Evolutionary conservation across 805 yeast genomes (phyloP), one percentile per base, ranked within the genome.

Genomic region (Ogataea trehalophila): DNA sequence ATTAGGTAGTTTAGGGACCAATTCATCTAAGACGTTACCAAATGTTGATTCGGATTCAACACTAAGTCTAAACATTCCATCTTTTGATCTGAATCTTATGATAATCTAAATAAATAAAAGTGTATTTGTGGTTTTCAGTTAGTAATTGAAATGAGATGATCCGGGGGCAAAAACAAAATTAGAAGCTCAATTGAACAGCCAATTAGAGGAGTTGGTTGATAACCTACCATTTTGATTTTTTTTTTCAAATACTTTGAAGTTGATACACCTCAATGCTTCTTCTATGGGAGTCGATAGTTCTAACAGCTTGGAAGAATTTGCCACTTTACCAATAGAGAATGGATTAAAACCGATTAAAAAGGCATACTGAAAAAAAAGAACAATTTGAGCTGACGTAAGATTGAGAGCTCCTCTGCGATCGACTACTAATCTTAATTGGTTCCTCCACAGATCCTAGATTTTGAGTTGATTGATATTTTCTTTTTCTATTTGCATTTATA

Each of bases 71-170:
- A 79, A 80, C 77, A 81, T 84, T 8, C 98, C 98, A 55, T 87
- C 86, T 59, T 80, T 87, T 29, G 94, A 74, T 60, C 96, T 77
- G 67, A 94, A 88, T 59, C 99, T 73, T 20, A 86, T 69, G 55
- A 91, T 78, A 31, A 9, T 26, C 31, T 26, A 26, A 5, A 26
- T 6, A 11, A 26, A 26, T 8, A 26, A 11, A 26, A 26, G 31
- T 26, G 31, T 26, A 26, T 11, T 26, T 26, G 31, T 26, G 9
- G 31, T 11, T 5, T 26, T 7, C 9, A 9, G 31, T 26, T 26
- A 26, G 50, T 49, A 37, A 42, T 46, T 39, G 26, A 13, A 33
- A 33, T n/a, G 9, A 15, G 17, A 5, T 15, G 14, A 8, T 18
- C 6, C 31, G 14, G 18, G 33, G 41, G 29, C 20, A 23, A n/a